Base-by-base conservation (phyloP, 257 asterid species). In the Striga asiatica region DNA sequence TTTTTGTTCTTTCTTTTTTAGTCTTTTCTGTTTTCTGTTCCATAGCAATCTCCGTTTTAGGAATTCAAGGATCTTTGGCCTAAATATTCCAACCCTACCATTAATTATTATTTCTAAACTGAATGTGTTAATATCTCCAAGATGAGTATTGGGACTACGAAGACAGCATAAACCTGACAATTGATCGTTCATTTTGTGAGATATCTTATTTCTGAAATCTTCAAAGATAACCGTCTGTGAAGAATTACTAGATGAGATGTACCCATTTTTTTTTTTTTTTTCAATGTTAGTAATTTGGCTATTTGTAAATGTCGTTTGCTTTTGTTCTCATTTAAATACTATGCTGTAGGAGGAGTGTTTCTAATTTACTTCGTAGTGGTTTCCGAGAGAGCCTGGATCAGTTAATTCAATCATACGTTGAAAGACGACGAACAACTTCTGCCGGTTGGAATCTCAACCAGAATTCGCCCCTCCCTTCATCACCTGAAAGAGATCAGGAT, bases 351-450 rank as follows among this genome's bases (percentile, higher is more conserved):
- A 92, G 99, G 84, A 88, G 97, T 1, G 99, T 93, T 58, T 93
- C 99, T 35, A 93, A 81, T 77, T 88, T 93, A 61, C 95, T 93
- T 61, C 87, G 70, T 21, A 93, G 97, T 75, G 97, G 94, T 60
- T 93, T 93, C 64, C 95, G 94, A 6, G 97, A 83, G 78, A 93
- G 93, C 75, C 78, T 93, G 50, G 93, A 93, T 75, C 96, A 85
- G 60, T 74, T 93, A 67, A 88, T 93, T 64, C 97, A 83, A 56
- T 75, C 97, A 10, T 88, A 93, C 45, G 96, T 83, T 46, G 85
- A 85, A 67, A 76, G 99, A 77, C 86, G 81, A 72, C 93, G 93
- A 27, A 78, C 75, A 61, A 65, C 78, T 65, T 80, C 91, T 12
- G 76, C 84, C 60, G 95, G 82, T 58, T 88, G 98, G 96, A 94